Evolutionary conservation across 2,329 filamentous ascomycete genomes (phyloP), one percentile per base, ranked within the genome.

Genomic region (Ampelomyces quisqualis): DNA sequence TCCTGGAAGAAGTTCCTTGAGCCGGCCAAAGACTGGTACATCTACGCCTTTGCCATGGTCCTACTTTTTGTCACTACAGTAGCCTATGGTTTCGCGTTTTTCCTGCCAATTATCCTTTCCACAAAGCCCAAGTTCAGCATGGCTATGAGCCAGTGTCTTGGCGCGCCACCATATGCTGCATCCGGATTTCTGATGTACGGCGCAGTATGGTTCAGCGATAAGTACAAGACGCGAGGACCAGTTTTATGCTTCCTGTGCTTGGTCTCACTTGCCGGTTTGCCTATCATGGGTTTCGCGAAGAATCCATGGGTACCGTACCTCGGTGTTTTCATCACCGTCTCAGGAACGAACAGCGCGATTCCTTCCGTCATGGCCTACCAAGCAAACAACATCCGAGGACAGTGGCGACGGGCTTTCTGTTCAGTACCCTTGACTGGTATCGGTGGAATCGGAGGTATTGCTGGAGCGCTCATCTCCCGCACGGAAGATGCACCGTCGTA

Each of bases 181-280:
- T 52, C 49, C 14, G 56, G 50, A 2, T 38, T 61, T 21, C 34
- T 60, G 38, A 62, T 61, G 53, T 57, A 56, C 28, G 52, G 46
- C n/a, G 39, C 52, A 4, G 56, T 50, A 3, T 56, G 50, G 49
- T 53, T 56, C 41, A 44, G 40, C 33, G 56, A 59, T 35, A 59
- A 55, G 38, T 59, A 57, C 43, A 51, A 50, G 29, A 57, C 50
- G 1, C 47, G 55, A 10, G 53, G 51, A 1, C 55, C 55, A 4
- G 55, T 59, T 2, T 42, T 59, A 11, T 47, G 43, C 31, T 47
- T 49, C 23, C 42, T 57, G 10, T 55, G 53, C 31, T 15, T 59
- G n/a, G 31, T 59, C 7, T 53, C 51, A 7, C 42, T 59, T 9
- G 51, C 56, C 23, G 55, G 55, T 2, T 34, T 59, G n/a, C 55